Conservation (phyloP, 805 yeast genomes). For the Saccharomyces eubayanus region DNA sequence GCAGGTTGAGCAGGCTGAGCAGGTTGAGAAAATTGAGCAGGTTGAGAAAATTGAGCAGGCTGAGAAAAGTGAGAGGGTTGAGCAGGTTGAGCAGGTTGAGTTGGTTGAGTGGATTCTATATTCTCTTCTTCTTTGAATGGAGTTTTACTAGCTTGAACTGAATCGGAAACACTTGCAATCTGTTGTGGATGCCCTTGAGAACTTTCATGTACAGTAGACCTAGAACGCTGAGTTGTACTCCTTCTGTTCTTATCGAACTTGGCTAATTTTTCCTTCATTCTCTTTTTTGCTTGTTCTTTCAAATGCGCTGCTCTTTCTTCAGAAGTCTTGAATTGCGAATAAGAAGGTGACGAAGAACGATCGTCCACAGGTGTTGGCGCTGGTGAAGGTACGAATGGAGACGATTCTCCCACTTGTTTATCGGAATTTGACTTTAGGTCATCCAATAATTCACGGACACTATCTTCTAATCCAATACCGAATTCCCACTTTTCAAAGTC, state of each 20-base stretch:
- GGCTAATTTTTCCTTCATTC: slow-evolving; percentile 81
- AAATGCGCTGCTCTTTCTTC: slow-evolving; percentile 72
- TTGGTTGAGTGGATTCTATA: not conserved
- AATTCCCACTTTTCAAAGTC: slow-evolving; percentile 70
- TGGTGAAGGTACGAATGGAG: not conserved
- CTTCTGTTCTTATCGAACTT: slow-evolving; percentile 60
- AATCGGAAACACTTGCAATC: not conserved
- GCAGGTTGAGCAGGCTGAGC: not conserved
- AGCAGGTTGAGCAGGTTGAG: not conserved
- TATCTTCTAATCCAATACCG: slow-evolving; percentile 64
- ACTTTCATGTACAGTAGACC: not conserved
- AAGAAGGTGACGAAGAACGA: not conserved
- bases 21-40: slow-evolving; percentile 4
- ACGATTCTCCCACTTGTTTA: slow-evolving; percentile 2
- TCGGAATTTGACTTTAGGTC: slow-evolving; percentile 36
- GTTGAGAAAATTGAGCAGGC: slow-evolving; percentile 4
- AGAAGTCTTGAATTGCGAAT: slow-evolving; percentile 33
- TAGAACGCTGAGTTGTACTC: slow-evolving; percentile 10
- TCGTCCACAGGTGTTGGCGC: slow-evolving; percentile 2
- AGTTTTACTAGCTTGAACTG: slow-evolving; percentile 28
- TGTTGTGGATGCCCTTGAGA: not conserved
- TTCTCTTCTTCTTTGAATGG: slow-evolving; percentile 38
- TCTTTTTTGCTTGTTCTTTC: slow-evolving; percentile 70
- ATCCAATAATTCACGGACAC: slow-evolving; percentile 53
- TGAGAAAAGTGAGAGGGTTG: not conserved